A percentile compares a stretch with the other conserved stretches of the same genome.
These are phyloP conservation scores for Pseudogymnoascus sp. DNA, from an alignment of 2,329 filamentous ascomycete species.

Conservation along the genomic window DNA sequence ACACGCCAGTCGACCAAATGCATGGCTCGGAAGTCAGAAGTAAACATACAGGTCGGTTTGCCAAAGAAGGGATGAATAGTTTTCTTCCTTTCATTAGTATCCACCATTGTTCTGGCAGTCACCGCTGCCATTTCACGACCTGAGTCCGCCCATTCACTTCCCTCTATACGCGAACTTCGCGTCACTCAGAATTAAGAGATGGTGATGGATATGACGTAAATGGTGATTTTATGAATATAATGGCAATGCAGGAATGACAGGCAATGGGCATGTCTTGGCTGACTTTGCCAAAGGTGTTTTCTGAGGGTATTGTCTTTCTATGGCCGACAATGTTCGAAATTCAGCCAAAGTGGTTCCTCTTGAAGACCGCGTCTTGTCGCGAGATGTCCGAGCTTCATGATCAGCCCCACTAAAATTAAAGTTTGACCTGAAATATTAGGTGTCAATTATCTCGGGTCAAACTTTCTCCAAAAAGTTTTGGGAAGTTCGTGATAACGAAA, in stretches of 20 bases:
- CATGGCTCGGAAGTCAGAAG: not conserved
- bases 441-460: not conserved
- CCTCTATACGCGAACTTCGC: slow-evolving; percentile 22
- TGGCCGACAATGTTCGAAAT: not conserved
- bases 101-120: slow-evolving; percentile 24
- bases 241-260: not conserved
- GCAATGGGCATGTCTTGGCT: not conserved
- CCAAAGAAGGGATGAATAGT: slow-evolving; percentile 27
- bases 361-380: slow-evolving; percentile 7
- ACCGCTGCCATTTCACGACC: slow-evolving; percentile 25
- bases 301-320: not conserved
- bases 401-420: not conserved
- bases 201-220: not conserved
- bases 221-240: not conserved
- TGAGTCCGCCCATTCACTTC: slow-evolving; percentile 4
- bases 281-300: not conserved
- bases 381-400: slow-evolving; percentile 1
- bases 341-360: slow-evolving; percentile 8
- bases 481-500: slow-evolving; percentile 8
- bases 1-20: not conserved
- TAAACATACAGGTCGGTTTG: slow-evolving; percentile 24
- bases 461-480: slow-evolving; percentile 11
- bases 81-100: slow-evolving; percentile 23
- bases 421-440: not conserved
- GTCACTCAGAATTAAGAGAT: slow-evolving; percentile 12